Evolutionary conservation across 371 early-diverging fungal genomes (phyloP).

Genomic region (Mortierella sp.): DNA sequence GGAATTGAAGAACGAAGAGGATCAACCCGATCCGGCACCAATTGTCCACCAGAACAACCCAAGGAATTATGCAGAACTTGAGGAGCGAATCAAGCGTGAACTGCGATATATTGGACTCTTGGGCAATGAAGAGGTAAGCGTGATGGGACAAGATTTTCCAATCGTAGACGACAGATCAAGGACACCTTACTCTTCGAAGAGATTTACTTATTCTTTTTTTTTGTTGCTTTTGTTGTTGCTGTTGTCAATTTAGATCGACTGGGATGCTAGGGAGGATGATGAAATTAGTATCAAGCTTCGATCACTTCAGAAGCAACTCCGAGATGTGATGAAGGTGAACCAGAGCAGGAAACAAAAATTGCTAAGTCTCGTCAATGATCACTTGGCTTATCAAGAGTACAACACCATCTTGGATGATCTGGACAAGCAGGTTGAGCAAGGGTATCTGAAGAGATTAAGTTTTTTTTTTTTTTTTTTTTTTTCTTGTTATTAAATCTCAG

Average conservation of each 20-base stretch:
- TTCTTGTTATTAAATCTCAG: background rate
- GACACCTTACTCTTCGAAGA: too few species aligned
- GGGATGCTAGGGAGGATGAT: slow-evolving; percentile 81
- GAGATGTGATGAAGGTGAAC: slow-evolving; percentile 77
- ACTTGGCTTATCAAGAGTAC: slow-evolving; percentile 91
- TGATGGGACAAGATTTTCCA: background rate
- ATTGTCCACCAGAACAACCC: slow-evolving; percentile 20
- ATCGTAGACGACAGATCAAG: background rate
- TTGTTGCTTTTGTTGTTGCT: background rate
- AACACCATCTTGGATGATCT: slow-evolving; percentile 86
- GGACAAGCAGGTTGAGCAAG: slow-evolving; percentile 86
- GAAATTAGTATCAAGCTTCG: slow-evolving; percentile 83
- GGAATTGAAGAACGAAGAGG: slow-evolving; percentile 44
- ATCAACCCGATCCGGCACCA: slow-evolving; percentile 10
- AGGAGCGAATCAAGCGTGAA: slow-evolving; percentile 86
- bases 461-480: background rate
- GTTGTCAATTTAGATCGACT: slow-evolving; percentile 59
- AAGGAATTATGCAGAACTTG: slow-evolving; percentile 60
- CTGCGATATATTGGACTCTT: slow-evolving; percentile 82
- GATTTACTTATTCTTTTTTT: background rate
- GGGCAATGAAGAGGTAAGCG: slow-evolving; percentile 75
- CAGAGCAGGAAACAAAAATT: slow-evolving; percentile 71
- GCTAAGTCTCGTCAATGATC: slow-evolving; percentile 72
- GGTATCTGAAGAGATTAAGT: slow-evolving; percentile 86
- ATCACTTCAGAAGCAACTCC: slow-evolving; percentile 73